Evolutionary conservation across 495 filamentous ascomycete genomes (phyloP), one percentile per base, ranked within the genome.

Genomic region (Annulohypoxylon nitens): DNA sequence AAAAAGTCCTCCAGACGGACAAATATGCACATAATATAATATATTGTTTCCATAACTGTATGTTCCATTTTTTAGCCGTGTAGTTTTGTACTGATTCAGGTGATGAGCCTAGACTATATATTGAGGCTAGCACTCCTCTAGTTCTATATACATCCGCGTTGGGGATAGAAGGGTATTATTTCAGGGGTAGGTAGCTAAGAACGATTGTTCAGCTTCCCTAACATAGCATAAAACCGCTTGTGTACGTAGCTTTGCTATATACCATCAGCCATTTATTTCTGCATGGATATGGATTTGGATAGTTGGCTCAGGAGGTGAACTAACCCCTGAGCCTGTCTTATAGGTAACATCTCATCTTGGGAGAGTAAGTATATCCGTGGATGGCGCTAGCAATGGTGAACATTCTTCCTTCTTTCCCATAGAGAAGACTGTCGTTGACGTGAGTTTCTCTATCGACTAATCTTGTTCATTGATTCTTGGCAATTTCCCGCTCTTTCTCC

Each of bases 401-500:
- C 55, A 16, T 55, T 30, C 51, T 68, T 74, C 45, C 45, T 66
- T 70, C 37, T 20, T 62, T 67, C 54, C 30, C 12, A 74, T 18
- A 34, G 39, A 48, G 54, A 63, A 12, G 36, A 37, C 23, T n/a
- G 18, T 9, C 33, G 23, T 37, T 2, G 7, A 14, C 11, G 25
- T 62, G 18, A 16, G 37, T 62, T 23, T n/a, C 37, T 7, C 16
- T n/a, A 20, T 34, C 20, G 39, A 37, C 16, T 33, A 12, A 14
- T 55, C 16, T 47, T 8, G 36, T 16, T 74, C 54, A 78, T 55
- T 80, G 65, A 9, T 59, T 75, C 68, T 81, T 84, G 0, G 77
- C 84, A 48, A 82, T 80, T 74, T 86, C 83, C 26, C 45, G 63
- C n/a, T 74, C 51, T 34, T 41, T 73, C 69, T 89, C 87, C 76